Evolutionary conservation across 306 rosid species (phyloP).

Genomic region (Trifolium fragiferum): DNA sequence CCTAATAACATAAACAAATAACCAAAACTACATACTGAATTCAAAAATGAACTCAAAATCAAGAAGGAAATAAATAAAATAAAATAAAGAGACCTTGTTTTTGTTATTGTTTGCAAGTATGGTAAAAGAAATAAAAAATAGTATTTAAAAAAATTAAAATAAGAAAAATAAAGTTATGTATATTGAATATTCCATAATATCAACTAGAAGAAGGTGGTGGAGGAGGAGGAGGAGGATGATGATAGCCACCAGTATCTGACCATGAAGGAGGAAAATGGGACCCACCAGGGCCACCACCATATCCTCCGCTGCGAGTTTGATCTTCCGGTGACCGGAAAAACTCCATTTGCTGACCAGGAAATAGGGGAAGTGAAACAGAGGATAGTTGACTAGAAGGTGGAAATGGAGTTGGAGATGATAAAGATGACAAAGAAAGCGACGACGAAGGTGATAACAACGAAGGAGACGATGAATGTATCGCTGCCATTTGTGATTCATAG

Average conservation of each 20-base stretch:
- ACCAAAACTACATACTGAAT: conserved; percentile 18
- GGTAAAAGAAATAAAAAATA: conserved; percentile 32
- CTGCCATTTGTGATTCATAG: conserved; percentile 59
- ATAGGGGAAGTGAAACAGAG: conserved; percentile 74
- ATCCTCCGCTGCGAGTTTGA: conserved; percentile 28
- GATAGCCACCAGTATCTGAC: conserved; percentile 65
- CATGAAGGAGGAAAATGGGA: conserved; percentile 53
- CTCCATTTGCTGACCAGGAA: conserved; percentile 51
- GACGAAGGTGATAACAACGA: conserved; percentile 35
- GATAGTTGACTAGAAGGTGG: conserved; percentile 52
- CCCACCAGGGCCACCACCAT: conserved; percentile 25
- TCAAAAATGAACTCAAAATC: conserved; percentile 10
- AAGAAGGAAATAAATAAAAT: background rate
- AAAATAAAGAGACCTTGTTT: conserved; percentile 7
- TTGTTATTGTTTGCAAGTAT: conserved; percentile 19
- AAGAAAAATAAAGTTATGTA: background rate
- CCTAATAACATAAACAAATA: conserved; percentile 10
- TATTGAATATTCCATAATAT: conserved; percentile 17
- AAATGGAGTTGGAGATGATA: conserved; percentile 45
- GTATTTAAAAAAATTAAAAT: background rate
- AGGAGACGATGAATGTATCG: conserved; percentile 49
- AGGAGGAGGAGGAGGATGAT: conserved; percentile 65
- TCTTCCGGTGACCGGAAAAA: conserved; percentile 49
- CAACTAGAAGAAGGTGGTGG: conserved; percentile 66
- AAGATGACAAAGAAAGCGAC: conserved; percentile 38